A percentile compares a stretch with the other conserved stretches of the same genome.
Evolutionary conservation across 2,329 filamentous ascomycete genomes (phyloP).

Genomic region (Phialocephala subalpina): DNA sequence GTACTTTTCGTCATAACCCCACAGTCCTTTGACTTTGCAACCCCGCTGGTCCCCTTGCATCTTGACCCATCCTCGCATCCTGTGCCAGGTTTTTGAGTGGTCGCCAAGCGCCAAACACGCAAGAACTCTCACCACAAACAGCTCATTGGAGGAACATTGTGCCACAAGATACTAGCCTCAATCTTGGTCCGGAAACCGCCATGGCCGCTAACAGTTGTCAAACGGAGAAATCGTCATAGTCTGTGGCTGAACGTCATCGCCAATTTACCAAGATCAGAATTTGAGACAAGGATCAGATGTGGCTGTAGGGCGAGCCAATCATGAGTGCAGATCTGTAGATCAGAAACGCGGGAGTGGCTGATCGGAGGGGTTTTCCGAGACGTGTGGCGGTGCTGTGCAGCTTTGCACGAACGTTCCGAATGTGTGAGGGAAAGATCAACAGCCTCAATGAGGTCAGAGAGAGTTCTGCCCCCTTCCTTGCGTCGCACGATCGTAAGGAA

Average conservation of each 20-base stretch:
- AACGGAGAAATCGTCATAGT: slow-evolving; percentile 18
- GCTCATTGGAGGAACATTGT: neutral
- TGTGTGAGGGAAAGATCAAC: slow-evolving; percentile 3
- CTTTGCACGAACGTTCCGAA: neutral
- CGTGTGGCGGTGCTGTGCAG: neutral
- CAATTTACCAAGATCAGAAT: neutral
- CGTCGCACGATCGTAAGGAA: neutral
- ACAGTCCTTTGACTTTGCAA: neutral
- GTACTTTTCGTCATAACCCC: slow-evolving; percentile 10
- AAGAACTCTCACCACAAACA: neutral
- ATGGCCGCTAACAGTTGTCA: neutral
- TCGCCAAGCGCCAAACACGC: slow-evolving; percentile 7
- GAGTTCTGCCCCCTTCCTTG: slow-evolving; percentile 2
- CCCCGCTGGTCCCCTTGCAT: slow-evolving; percentile 7
- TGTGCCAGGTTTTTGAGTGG: slow-evolving; percentile 5
- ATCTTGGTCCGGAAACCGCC: neutral
- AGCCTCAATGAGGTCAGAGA: neutral
- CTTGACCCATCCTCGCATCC: neutral
- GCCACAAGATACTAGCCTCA: slow-evolving; percentile 4
- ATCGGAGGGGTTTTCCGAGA: slow-evolving; percentile 1
- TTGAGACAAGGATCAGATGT: neutral
- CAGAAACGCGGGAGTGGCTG: neutral
- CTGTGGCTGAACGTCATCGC: slow-evolving; percentile 19
- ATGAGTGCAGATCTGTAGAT: neutral
- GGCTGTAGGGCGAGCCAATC: slow-evolving; percentile 25